Evolutionary conservation across 345 rosid species (phyloP).

Genomic region (Dipteronia sinensis): DNA sequence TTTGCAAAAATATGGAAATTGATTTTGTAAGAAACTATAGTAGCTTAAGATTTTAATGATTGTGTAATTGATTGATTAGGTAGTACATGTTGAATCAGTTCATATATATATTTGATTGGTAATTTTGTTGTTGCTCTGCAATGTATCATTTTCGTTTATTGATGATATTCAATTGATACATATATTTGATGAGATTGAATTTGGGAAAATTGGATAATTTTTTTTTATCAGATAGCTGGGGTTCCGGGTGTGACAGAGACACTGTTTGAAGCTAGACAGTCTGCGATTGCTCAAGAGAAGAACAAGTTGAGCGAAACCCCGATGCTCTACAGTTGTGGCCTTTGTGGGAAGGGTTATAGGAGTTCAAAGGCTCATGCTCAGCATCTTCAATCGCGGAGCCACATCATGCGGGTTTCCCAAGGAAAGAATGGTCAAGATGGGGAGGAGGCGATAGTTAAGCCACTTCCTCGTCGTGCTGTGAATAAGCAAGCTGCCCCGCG

Average conservation of each 20-base stretch:
- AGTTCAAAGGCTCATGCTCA: constrained; percentile 85
- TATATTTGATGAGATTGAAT: background rate
- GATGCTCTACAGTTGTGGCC: constrained; percentile 70
- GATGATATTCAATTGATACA: background rate
- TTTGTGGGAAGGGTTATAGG: constrained; percentile 79
- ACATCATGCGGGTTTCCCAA: constrained; percentile 61
- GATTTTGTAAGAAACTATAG: background rate
- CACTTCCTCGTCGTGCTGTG: constrained; percentile 48
- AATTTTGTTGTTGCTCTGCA: too few relatives aligned
- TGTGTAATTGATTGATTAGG: background rate
- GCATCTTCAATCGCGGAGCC: constrained; percentile 79
- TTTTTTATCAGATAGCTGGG: constrained; percentile 69
- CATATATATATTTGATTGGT: too few relatives aligned
- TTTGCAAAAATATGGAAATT: background rate
- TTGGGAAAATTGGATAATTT: background rate
- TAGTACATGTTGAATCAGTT: background rate
- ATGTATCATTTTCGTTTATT: background rate
- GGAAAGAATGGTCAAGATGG: constrained; percentile 49
- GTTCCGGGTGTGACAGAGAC: constrained; percentile 97
- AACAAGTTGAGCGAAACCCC: constrained; percentile 54
- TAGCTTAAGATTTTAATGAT: background rate
- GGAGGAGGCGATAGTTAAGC: constrained; percentile 56
- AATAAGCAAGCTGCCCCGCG: constrained; percentile 30
- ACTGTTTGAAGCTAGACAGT: constrained; percentile 74
- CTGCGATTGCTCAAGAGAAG: constrained; percentile 67